These are phyloP conservation scores for Rhodotorula glutinis DNA, from an alignment of 1,284 basidiomycete species.

Conservation along the genomic window DNA sequence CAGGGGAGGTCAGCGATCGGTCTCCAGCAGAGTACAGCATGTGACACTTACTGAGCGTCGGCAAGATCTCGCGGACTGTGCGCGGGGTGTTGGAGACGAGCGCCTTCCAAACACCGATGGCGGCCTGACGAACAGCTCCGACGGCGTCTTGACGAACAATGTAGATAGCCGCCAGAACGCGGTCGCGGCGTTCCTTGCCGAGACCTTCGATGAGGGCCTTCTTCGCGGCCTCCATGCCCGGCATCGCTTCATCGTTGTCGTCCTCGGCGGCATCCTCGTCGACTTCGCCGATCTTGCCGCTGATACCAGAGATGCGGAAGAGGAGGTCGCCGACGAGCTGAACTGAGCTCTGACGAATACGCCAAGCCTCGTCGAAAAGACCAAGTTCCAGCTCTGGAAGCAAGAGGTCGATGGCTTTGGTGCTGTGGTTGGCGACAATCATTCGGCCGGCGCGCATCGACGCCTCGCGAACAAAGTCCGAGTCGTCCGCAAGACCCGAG, in stretches of 20 bases:
- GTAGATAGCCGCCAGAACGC: constrained; percentile 86
- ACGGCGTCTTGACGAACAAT: constrained; percentile 92
- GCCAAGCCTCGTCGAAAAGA: constrained; percentile 92
- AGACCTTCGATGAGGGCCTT: constrained; percentile 83
- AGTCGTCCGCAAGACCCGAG: constrained; percentile 84
- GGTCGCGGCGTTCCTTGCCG: constrained; percentile 82
- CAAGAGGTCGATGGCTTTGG: constrained; percentile 85
- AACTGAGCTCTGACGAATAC: constrained; percentile 88
- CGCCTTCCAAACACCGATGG: constrained; percentile 97
- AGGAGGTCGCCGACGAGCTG: constrained; percentile 92
- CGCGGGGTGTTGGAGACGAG: constrained; percentile 71
- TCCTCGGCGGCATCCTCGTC: constrained; percentile 80
- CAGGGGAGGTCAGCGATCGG: background rate
- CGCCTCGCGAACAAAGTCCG: constrained; percentile 72
- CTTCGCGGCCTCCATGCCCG: constrained; percentile 68
- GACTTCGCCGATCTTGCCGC: constrained; percentile 72
- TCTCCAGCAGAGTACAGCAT: background rate
- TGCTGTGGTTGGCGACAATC: constrained; percentile 95
- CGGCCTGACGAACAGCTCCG: constrained; percentile 81
- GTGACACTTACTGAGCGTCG: constrained; percentile 67
- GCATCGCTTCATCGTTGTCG: constrained; percentile 55
- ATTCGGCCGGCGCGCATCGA: constrained; percentile 99
- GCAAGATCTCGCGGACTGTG: constrained; percentile 86
- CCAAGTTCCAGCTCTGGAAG: constrained; percentile 92
- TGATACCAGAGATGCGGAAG: constrained; percentile 98